Base-by-base conservation (phyloP, 1,139 yeast genomes). In the Yamadazyma epiphylla region DNA sequence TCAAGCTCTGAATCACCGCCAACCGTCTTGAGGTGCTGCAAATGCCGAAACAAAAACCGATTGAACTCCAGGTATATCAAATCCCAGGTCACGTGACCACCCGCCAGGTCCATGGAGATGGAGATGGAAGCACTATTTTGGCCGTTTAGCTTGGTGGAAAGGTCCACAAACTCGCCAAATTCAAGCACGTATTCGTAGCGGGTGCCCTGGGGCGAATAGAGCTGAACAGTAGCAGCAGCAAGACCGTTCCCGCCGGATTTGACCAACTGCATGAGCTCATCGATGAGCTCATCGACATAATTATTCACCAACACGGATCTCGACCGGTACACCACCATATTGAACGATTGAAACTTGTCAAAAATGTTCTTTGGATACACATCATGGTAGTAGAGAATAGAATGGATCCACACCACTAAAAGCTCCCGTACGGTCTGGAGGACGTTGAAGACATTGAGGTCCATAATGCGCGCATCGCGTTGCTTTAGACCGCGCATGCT, bases 361-460 rank as follows among this genome's bases (percentile, higher is more conserved):
- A 61, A 75, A 0, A 71, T 57, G 31, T 60, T 62, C 3, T 37
- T 42, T 1, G 72, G 71, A 41, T 75, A 75, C 2, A 74, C 45
- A 3, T 51, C 46, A 35, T 72, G 64, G 37, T 67, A 53, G 44
- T 64, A 72, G 32, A 74, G 49, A 4, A 73, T 56, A 35, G 71
- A 75, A 35, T 71, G 65, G 13, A 70, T 43, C 63, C 70, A 67
- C 1, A 60, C 64, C 7, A 48, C 46, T 11, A 71, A 35, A 26
- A 68, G 56, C 39, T 72, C 78, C 23, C 60, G 56, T 5, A 67
- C 41, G 3, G 60, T 43, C n/a, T 47, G 32, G 8, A 65, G 30
- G 7, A 67, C 43, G 25, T 57, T 58, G 19, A 48, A 53, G 2
- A 59, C 41, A 3, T 66, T 58, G 20, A 62, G 32, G 11, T 27